These are phyloP conservation scores for Apiotrichum domesticum DNA, from an alignment of 1,284 basidiomycete genomes.

Conservation along the genomic window DNA sequence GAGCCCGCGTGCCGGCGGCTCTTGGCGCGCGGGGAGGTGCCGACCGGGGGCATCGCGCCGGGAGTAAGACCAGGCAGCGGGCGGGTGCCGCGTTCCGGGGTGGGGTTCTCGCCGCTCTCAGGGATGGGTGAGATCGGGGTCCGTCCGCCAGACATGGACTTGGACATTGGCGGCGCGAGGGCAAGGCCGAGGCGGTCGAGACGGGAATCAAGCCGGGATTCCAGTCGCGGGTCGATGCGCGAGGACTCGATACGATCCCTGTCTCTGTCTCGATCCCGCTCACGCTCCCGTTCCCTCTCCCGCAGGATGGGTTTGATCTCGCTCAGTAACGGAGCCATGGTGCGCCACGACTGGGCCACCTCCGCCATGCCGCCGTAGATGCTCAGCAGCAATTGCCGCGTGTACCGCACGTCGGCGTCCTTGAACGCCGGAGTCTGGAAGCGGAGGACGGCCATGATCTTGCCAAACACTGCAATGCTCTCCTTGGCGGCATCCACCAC, in stretches of 20 bases:
- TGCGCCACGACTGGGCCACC: constrained; percentile 76
- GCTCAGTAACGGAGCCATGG: constrained; percentile 67
- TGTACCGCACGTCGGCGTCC: constrained; percentile 74
- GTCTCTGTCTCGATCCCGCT: no score
- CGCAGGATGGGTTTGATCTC: constrained; percentile 61
- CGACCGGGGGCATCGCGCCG: constrained; percentile 5
- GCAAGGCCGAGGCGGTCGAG: background rate
- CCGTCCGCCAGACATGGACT: constrained; percentile 22
- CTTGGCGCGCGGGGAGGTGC: constrained; percentile 46
- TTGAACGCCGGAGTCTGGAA: constrained; percentile 64
- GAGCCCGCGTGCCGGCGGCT: constrained; percentile 80
- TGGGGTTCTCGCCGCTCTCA: constrained; percentile 31
- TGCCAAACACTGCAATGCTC: constrained; percentile 76
- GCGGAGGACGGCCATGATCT: constrained; percentile 74
- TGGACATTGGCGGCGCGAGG: constrained; percentile 16
- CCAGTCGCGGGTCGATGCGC: no score
- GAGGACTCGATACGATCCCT: no score
- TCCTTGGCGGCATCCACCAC: constrained; percentile 81
- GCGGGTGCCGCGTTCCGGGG: constrained; percentile 2
- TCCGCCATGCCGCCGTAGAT: constrained; percentile 88
- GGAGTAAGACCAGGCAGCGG: background rate
- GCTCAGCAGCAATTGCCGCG: constrained; percentile 78
- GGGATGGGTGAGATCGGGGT: constrained; percentile 48
- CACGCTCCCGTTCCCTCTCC: no score
- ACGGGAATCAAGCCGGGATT: no score